A percentile compares a stretch with the other conserved stretches of the same genome.
phyloP scores from a whole-genome alignment of 768 basidiomycete genomes.

The Trametes elegans region DNA sequence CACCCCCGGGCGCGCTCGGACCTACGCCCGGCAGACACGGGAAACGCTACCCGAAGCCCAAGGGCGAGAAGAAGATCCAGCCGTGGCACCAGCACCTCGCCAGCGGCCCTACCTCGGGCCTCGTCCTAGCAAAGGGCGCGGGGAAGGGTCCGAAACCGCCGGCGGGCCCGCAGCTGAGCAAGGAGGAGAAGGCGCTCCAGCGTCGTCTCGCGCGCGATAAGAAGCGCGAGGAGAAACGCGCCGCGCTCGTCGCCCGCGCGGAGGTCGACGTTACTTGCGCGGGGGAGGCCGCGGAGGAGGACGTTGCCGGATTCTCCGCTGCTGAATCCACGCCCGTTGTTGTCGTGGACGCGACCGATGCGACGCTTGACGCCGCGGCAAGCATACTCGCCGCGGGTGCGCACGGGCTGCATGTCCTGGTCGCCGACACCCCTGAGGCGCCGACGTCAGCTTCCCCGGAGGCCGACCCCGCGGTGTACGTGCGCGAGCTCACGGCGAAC shows the following conservation, averaged over 20 bases:
- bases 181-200: slow-evolving; percentile 33
- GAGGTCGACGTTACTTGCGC: background rate
- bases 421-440: too few species aligned
- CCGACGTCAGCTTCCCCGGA: too few species aligned
- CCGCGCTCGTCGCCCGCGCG: slow-evolving; percentile 23
- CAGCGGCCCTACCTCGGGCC: too few species aligned
- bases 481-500: background rate
- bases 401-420: slow-evolving; percentile 37
- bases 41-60: slow-evolving; percentile 25
- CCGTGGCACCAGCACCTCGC: slow-evolving; percentile 25
- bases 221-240: slow-evolving; percentile 45
- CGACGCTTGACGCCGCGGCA: slow-evolving; percentile 12
- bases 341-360: slow-evolving; percentile 21
- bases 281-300: slow-evolving; percentile 13
- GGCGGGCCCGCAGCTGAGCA: slow-evolving; percentile 16
- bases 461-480: too few species aligned
- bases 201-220: slow-evolving; percentile 50
- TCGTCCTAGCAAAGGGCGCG: background rate
- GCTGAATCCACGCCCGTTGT: background rate
- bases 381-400: slow-evolving; percentile 33
- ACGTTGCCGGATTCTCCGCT: background rate
- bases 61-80: slow-evolving; percentile 25
- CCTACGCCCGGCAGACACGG: slow-evolving; percentile 21
- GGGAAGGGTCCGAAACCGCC: slow-evolving; percentile 1
- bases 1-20: slow-evolving; percentile 28